phyloP scores from a whole-genome alignment of 2,329 filamentous ascomycete species.

The Colletotrichum sansevieriae region DNA sequence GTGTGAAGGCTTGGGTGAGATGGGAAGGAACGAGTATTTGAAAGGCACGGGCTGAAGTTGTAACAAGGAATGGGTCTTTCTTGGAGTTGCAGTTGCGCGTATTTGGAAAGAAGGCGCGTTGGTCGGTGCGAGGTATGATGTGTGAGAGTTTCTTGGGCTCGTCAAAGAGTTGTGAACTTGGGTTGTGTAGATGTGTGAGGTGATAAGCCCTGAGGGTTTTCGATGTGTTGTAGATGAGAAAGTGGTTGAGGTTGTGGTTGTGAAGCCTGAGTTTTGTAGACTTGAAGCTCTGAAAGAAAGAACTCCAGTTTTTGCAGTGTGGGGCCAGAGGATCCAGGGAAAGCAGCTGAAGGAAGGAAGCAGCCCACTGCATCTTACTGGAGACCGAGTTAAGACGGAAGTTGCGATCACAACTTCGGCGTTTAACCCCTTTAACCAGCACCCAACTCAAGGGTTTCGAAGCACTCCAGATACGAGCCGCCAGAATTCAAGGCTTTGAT shows the following conservation, averaged over 20 bases:
- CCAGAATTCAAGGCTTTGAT: neutral
- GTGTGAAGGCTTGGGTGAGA: too few species aligned
- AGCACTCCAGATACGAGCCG: neutral
- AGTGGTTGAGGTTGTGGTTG: conserved; percentile 1
- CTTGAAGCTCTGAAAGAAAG: conserved; percentile 3
- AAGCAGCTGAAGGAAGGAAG: conserved; percentile 2
- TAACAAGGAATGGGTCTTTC: too few species aligned
- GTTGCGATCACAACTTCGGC: neutral
- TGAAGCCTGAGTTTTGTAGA: conserved; percentile 3
- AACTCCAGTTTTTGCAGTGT: conserved; percentile 4
- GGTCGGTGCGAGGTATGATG: neutral
- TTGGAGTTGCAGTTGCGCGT: neutral
- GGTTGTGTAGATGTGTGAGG: neutral
- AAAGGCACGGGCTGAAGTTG: too few species aligned
- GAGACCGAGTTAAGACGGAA: neutral
- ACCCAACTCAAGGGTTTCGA: too few species aligned
- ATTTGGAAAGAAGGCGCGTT: neutral
- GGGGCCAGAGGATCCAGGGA: neutral
- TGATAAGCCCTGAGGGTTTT: neutral
- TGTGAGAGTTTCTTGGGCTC: neutral
- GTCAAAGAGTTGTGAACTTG: conserved; percentile 6
- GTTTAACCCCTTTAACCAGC: neutral
- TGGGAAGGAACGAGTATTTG: too few species aligned
- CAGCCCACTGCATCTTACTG: neutral
- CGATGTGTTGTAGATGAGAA: neutral